Base-by-base conservation (phyloP, 1,284 basidiomycete genomes). In the Coniophora puteana region DNA sequence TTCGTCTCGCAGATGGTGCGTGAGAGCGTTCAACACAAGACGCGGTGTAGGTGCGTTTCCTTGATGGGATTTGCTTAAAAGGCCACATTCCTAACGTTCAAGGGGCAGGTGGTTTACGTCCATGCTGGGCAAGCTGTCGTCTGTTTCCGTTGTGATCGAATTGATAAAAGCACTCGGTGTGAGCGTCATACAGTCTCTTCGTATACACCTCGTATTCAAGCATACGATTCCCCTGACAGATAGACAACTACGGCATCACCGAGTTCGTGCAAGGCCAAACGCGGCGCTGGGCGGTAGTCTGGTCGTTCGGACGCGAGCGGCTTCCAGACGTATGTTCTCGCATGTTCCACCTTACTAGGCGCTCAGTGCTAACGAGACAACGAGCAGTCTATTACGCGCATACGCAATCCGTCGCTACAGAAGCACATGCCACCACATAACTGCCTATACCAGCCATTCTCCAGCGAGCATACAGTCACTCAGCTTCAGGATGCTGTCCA, bases 181-280 rank as follows among this genome's bases (percentile, higher is more conserved):
- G 71, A 56, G 18, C n/a, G 12, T 40, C 18, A 11, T 17, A 12
- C 36, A 40, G 18, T 3, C 8, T 12, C 32, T 17, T 36, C 17
- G 7, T 31, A 14, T 34, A n/a, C 1, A 25, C 14, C 14, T 14
- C 1, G 4, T 5, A 21, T 1, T 14, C 29, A 55, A 12, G 49
- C 22, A 34, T 32, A 31, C 30, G 1, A 27, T 12, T 10, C 21
- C 16, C 6, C 28, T 37, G 38, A 24, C 35, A 93, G 83, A 78
- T 94, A 25, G 68, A 76, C 20, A 96, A 95, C 61, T 97, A 93
- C 59, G 86, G 81, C 0, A 67, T 97, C 36, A 81, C 82, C 0
- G 83, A 91, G 55, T 84, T 92, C 34, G 68, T 83, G 3, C 93
- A 93, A 62, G 90, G 93, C 1, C 78, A 83, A 47, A 97, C 93